Conservation (phyloP, 2,329 filamentous ascomycete genomes). For the Leptoxyphium fumago region DNA sequence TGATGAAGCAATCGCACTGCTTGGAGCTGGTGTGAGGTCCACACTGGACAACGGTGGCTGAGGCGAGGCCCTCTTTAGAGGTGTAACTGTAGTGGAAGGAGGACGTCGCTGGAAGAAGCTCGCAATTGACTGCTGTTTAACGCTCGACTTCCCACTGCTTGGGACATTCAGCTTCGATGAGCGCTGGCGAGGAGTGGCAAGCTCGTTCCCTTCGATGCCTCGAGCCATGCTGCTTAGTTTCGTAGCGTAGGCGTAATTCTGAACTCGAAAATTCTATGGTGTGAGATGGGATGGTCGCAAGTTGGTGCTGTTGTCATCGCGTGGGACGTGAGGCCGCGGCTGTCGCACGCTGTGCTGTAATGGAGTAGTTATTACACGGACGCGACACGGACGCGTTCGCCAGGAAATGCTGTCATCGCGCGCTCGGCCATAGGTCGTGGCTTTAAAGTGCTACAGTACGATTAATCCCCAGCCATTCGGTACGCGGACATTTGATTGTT, state of each 20-base stretch:
- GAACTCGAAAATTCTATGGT: no score
- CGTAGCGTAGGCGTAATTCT: no score
- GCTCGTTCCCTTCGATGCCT: constrained; percentile 32
- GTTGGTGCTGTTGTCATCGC: no score
- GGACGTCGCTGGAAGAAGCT: constrained; percentile 58
- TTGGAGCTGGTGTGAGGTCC: constrained; percentile 59
- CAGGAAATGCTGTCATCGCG: neutral
- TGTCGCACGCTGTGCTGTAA: no score
- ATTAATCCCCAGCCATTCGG: no score
- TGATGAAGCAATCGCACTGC: constrained; percentile 60
- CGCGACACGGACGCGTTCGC: no score
- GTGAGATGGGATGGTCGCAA: no score
- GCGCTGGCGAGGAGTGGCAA: constrained; percentile 27
- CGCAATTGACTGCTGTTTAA: constrained; percentile 57
- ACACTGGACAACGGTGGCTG: constrained; percentile 11
- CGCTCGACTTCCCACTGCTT: constrained; percentile 33
- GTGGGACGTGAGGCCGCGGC: no score
- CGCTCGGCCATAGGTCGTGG: neutral
- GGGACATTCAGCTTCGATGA: constrained; percentile 31
- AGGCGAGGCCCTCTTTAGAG: constrained; percentile 19
- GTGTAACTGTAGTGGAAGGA: constrained; percentile 28
- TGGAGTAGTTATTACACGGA: no score
- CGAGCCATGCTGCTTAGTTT: constrained; percentile 22
- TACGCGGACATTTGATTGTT: no score
- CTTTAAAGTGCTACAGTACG: neutral